These are phyloP conservation scores for Myxozyma melibiosi DNA, from an alignment of 805 yeast species.

Conservation along the genomic window DNA sequence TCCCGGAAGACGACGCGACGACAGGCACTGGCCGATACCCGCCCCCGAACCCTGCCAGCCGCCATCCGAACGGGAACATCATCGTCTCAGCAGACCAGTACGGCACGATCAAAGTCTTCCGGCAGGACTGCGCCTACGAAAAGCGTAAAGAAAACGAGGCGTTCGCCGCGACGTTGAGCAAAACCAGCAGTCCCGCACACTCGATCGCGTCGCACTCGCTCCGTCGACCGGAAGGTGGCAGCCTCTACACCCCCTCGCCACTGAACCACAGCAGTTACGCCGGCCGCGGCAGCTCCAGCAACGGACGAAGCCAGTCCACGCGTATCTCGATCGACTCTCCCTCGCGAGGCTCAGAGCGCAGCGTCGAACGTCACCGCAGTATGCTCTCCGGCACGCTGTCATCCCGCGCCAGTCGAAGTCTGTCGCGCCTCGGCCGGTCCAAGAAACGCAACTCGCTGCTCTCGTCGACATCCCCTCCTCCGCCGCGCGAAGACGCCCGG, in stretches of 20 bases:
- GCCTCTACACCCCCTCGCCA: background rate
- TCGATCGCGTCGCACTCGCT: background rate
- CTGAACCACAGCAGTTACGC: background rate
- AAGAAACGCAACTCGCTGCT: background rate
- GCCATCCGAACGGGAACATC: conserved; percentile 46
- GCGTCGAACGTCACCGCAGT: conserved; percentile 5
- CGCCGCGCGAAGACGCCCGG: background rate
- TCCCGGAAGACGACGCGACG: background rate
- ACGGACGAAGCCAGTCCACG: background rate
- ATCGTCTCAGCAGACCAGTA: conserved; percentile 75
- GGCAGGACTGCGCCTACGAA: conserved; percentile 72
- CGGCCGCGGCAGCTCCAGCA: background rate
- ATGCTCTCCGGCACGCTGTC: no score
- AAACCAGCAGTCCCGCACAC: background rate
- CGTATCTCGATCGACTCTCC: background rate
- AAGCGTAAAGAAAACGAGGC: conserved; percentile 33
- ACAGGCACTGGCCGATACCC: background rate
- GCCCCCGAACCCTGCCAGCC: conserved; percentile 13
- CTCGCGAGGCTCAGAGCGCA: conserved; percentile 6
- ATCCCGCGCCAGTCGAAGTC: conserved; percentile 2
- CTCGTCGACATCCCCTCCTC: background rate
- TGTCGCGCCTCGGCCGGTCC: conserved; percentile 13
- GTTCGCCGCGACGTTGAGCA: conserved; percentile 3
- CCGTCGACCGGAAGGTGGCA: background rate
- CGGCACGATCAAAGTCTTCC: conserved; percentile 73